Evolutionary conservation across 805 yeast species (phyloP).

Genomic region (Pichia sporocuriosa): DNA sequence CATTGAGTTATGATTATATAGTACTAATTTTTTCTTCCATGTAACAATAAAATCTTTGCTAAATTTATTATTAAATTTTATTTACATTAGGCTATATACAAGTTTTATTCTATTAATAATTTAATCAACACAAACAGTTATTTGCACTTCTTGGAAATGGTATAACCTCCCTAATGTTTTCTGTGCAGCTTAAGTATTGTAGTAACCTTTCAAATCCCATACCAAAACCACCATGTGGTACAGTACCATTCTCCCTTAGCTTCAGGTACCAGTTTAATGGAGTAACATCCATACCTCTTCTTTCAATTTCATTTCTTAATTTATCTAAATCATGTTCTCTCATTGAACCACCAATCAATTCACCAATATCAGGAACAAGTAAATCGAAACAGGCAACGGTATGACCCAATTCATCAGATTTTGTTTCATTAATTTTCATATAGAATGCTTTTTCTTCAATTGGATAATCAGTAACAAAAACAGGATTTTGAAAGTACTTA

Average conservation of each 20-base stretch:
- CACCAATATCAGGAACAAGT: conserved; percentile 87
- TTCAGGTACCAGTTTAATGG: conserved; percentile 76
- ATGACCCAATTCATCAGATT: conserved; percentile 27
- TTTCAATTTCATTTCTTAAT: conserved; percentile 43
- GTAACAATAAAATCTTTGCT: background rate
- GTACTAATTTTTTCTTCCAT: background rate
- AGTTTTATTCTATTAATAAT: background rate
- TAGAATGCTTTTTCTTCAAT: conserved; percentile 76
- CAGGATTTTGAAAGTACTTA: conserved; percentile 58
- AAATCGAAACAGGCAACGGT: conserved; percentile 91
- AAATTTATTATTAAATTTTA: background rate
- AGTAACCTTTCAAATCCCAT: conserved; percentile 86
- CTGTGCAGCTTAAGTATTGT: conserved; percentile 63
- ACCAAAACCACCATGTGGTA: conserved; percentile 97
- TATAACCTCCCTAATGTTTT: conserved; percentile 78
- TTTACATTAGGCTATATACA: too few species aligned
- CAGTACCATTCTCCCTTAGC: conserved; percentile 67
- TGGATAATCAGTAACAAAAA: conserved; percentile 89
- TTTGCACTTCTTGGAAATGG: conserved; percentile 77
- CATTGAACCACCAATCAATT: conserved; percentile 87
- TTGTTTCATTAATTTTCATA: conserved; percentile 56
- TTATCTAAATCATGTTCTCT: conserved; percentile 62
- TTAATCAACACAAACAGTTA: conserved; percentile 38
- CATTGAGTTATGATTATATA: conserved; percentile 13
- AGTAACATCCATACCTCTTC: conserved; percentile 49